phyloP scores from a whole-genome alignment of 768 basidiomycete species.

The Boletus vinaceobasis region DNA sequence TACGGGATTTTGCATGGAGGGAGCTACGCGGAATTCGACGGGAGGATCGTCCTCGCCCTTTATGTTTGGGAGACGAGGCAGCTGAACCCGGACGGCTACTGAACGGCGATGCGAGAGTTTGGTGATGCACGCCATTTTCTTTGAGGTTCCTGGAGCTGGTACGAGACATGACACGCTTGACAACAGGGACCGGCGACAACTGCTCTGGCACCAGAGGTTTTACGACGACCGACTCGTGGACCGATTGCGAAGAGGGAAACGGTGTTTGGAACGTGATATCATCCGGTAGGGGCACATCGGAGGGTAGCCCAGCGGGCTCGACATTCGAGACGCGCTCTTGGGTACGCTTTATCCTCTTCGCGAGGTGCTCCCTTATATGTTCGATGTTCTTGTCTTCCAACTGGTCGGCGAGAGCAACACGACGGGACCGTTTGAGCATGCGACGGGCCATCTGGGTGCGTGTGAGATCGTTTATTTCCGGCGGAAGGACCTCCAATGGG shows the following conservation, averaged over 20 bases:
- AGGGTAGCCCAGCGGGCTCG: background rate
- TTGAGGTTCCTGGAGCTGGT: constrained; percentile 41
- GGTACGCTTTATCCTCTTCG: constrained; percentile 35
- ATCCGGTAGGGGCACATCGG: constrained; percentile 7
- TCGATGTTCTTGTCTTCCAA: constrained; percentile 20
- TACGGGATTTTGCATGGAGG: constrained; percentile 36
- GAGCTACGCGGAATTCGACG: constrained; percentile 17
- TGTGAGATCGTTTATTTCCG: constrained; percentile 32
- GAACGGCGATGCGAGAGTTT: constrained; percentile 44
- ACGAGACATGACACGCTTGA: constrained; percentile 34
- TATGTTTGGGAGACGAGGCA: constrained; percentile 34
- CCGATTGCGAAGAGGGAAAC: constrained; percentile 21
- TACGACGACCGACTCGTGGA: constrained; percentile 23
- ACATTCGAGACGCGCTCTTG: constrained; percentile 9
- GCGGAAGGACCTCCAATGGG: constrained; percentile 27
- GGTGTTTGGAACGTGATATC: constrained; percentile 28
- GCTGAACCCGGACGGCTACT: constrained; percentile 43
- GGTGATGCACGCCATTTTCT: constrained; percentile 32
- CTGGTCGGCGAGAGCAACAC: constrained; percentile 26
- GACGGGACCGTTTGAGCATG: constrained; percentile 48
- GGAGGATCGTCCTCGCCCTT: constrained; percentile 6
- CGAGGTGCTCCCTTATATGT: constrained; percentile 19
- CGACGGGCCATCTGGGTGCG: constrained; percentile 41
- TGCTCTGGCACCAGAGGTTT: constrained; percentile 28
- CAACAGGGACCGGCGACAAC: constrained; percentile 43